Percentiles rank a stretch among this genome's conserved stretches.
These are phyloP conservation scores for Phoenix roebelenii DNA, from an alignment of 176 grass and related monocot species.

Conservation along the genomic window DNA sequence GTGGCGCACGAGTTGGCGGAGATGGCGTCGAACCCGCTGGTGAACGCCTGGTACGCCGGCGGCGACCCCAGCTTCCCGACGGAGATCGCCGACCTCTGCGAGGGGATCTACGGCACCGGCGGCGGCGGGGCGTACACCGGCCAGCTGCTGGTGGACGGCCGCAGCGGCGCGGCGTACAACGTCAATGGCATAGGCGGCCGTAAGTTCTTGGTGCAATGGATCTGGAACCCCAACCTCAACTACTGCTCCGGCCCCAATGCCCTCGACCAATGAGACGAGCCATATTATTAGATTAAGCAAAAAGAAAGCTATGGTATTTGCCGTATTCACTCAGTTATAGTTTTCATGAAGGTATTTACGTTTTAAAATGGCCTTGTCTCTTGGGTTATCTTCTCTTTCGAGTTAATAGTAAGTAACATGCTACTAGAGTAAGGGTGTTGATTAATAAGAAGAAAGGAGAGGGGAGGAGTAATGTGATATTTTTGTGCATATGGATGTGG, in stretches of 20 bases:
- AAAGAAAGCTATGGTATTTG: too few species aligned
- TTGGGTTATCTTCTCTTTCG: too few species aligned
- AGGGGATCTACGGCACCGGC: slow-evolving; percentile 91
- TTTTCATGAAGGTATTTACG: too few species aligned
- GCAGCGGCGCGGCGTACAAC: slow-evolving; percentile 63
- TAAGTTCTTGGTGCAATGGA: slow-evolving; percentile 82
- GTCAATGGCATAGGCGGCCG: slow-evolving; percentile 48
- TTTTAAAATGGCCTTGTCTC: too few species aligned
- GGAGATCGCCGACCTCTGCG: slow-evolving; percentile 81
- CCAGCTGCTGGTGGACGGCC: slow-evolving; percentile 50
- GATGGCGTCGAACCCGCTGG: slow-evolving; percentile 75
- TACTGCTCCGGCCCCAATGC: slow-evolving; percentile 96
- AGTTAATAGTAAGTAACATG: too few species aligned
- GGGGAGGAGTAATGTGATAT: too few species aligned
- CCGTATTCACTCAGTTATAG: too few species aligned
- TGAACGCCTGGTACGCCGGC: slow-evolving; percentile 89
- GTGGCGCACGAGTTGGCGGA: slow-evolving; percentile 92
- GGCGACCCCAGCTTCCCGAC: slow-evolving; percentile 77
- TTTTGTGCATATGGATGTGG: too few species aligned
- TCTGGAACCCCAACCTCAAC: slow-evolving; percentile 80
- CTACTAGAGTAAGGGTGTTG: too few species aligned
- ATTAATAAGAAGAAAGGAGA: too few species aligned
- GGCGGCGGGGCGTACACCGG: slow-evolving; percentile 76
- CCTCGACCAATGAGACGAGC: slow-evolving; percentile 43
- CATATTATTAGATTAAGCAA: too few species aligned